Evolutionary conservation across 1,139 yeast genomes (phyloP), one percentile per base, ranked within the genome.

Genomic region (Magnusiomyces tetraspermus): DNA sequence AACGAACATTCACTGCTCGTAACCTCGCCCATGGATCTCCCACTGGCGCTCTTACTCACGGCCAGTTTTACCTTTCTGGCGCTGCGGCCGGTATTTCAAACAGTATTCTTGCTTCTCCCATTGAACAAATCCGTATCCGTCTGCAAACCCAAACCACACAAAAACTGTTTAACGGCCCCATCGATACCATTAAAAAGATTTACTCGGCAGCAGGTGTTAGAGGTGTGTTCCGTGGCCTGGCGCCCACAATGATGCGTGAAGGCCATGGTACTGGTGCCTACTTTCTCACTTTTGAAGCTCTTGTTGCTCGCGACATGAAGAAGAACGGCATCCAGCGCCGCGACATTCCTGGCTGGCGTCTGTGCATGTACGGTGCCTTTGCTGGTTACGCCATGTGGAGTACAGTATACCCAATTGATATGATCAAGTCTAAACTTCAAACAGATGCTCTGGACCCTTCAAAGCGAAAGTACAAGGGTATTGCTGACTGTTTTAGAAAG

Each of bases 301-400:
- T 90, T 58, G 81, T 89, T 51, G 80, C 84, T 51, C 71, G 76
- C 51, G 92, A 88, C 58, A 72, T 79, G 67, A 62, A 63, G 10
- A 56, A 61, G 22, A 68, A 73, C 51, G 68, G 72, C 3, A 64
- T 81, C 19, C 64, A 70, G 41, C 76, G 96, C 69, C 69, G 71
- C 24, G 86, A 86, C 41, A 79, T 89, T 44, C 88, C 94, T n/a
- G 85, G 90, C 31, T 83, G 86, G 86, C 83, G 83, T 63, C 75
- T 88, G 59, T 88, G 96, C 65, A 57, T 77, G 40, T 88, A 74
- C 63, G 96, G 97, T 61, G 96, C 92, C 5, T 71, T 83, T 48
- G 85, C 96, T 2, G 97, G 97, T 46, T 84, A 86, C 60, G 75
- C 90, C 46, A 78, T 89, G 74, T 89, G 96, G 97, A 70, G 80